Evolutionary conservation across 2,329 filamentous ascomycete species (phyloP).

Genomic region (Rasamsonia emersonii): DNA sequence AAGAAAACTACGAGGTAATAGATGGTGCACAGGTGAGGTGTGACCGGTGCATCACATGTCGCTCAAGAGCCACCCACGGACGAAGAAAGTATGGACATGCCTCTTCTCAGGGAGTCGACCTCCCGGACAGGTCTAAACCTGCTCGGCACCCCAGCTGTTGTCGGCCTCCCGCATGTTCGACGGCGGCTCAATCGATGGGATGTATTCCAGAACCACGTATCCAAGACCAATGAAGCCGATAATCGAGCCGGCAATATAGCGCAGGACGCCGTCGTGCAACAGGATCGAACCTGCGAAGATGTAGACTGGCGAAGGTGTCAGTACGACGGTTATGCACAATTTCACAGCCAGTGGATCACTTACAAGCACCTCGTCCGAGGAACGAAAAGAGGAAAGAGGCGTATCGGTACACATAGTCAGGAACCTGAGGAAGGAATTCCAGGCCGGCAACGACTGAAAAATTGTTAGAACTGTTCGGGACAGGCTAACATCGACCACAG

Average conservation of each 20-base stretch:
- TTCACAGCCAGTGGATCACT: too few relatives aligned
- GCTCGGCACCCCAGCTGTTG: constrained; percentile 67
- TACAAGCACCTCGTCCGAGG: constrained; percentile 88
- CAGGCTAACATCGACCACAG: background rate
- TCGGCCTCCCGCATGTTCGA: constrained; percentile 75
- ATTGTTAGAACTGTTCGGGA: constrained; percentile 1
- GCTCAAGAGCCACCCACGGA: too few relatives aligned
- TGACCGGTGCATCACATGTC: too few relatives aligned
- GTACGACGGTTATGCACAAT: too few relatives aligned
- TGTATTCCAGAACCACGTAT: constrained; percentile 68
- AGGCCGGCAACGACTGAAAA: constrained; percentile 57
- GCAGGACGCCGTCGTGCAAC: constrained; percentile 57
- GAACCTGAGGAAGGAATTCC: constrained; percentile 77
- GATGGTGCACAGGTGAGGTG: too few relatives aligned
- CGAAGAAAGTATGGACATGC: too few relatives aligned
- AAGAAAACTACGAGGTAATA: too few relatives aligned
- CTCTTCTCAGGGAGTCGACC: too few relatives aligned
- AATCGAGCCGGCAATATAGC: constrained; percentile 67
- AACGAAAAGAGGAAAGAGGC: constrained; percentile 98
- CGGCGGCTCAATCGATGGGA: constrained; percentile 70
- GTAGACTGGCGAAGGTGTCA: constrained; percentile 60
- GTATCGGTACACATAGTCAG: constrained; percentile 84
- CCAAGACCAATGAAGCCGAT: constrained; percentile 69
- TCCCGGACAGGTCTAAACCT: constrained; percentile 46
- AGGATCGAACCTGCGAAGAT: constrained; percentile 87